Base-by-base conservation (phyloP, 1,284 basidiomycete species). In the Cutaneotrichosporon dermatis region DNA sequence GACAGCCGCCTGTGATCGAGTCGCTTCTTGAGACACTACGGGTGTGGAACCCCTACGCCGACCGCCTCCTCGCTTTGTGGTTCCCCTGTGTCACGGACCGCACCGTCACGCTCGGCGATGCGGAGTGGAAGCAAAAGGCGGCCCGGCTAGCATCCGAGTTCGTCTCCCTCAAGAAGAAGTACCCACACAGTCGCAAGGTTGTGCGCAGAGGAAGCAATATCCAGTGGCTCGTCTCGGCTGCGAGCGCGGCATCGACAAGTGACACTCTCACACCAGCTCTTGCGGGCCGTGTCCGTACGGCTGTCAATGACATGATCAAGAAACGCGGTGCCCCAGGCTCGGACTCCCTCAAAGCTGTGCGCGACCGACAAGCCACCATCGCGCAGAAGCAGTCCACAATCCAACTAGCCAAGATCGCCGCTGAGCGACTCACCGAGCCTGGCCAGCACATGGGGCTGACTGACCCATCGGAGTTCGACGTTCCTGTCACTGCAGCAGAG, bases 11-110 rank as follows among this genome's bases (percentile, higher is more conserved):
- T 11, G 50, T 39, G 8, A 42, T 60, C 35, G 50, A 55, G 39
- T 12, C 5, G 11, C 43, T 45, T 54, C 58, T 44, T n/a, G 40
- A 51, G 25, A 50, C 39, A 1, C 50, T 60, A 4, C 34, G n/a
- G 4, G 53, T 59, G 11, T 59, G 58, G 58, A 46, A 45, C 16
- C 58, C 58, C 3, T 37, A 55, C 42, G n/a, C 48, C 7, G 58
- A 59, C 33, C 48, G 43, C 11, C 40, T 51, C 10, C 48, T 59
- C 6, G 53, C 46, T 0, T 46, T 59, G 11, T 59, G 58, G 58
- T 46, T 42, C n/a, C 39, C 37, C 1, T 51, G 43, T 4, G 11
- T 58, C 41, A 10, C 13, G 25, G 51, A 43, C 33, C 40, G 41
- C 40, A 43, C 12, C n/a, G 40, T 52, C 10, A 7, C 11, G 8